These are phyloP conservation scores for Beauveria medogensis DNA, from an alignment of 2,329 filamentous ascomycete genomes.

Conservation along the genomic window DNA sequence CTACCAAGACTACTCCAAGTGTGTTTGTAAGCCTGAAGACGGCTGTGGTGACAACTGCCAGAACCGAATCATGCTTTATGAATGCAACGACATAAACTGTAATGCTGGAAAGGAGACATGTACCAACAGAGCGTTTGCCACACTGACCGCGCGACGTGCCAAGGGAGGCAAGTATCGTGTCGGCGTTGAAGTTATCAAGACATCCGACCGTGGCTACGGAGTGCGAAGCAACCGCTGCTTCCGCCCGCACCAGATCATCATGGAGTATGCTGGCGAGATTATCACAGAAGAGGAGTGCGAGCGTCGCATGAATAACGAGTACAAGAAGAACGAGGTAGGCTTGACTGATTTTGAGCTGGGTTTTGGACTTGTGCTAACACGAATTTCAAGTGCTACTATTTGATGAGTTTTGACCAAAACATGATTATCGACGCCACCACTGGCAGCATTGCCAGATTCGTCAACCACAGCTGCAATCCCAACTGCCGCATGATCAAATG, in stretches of 20 bases:
- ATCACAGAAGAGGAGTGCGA: slow-evolving; percentile 94
- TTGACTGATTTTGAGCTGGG: neutral
- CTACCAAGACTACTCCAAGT: slow-evolving; percentile 67
- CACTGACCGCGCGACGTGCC: slow-evolving; percentile 65
- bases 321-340: slow-evolving; percentile 84
- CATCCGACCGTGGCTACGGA: slow-evolving; percentile 77
- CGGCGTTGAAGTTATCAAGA: slow-evolving; percentile 93
- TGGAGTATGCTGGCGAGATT: slow-evolving; percentile 97
- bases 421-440: slow-evolving; percentile 98
- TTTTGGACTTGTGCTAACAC: slow-evolving; percentile 8
- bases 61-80: slow-evolving; percentile 94
- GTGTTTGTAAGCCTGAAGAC: slow-evolving; percentile 67
- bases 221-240: slow-evolving; percentile 88
- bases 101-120: slow-evolving; percentile 66
- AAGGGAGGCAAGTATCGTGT: slow-evolving; percentile 80
- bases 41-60: slow-evolving; percentile 87
- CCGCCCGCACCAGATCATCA: slow-evolving; percentile 85
- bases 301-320: slow-evolving; percentile 82
- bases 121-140: slow-evolving; percentile 80
- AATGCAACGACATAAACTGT: slow-evolving; percentile 89
- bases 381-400: slow-evolving; percentile 74
- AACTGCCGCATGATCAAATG: slow-evolving; percentile 98
- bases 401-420: slow-evolving; percentile 98
- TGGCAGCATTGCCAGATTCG: slow-evolving; percentile 92
- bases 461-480: slow-evolving; percentile 94